Conservation (phyloP, 805 yeast species). For the Blastobotrys muscicola region DNA sequence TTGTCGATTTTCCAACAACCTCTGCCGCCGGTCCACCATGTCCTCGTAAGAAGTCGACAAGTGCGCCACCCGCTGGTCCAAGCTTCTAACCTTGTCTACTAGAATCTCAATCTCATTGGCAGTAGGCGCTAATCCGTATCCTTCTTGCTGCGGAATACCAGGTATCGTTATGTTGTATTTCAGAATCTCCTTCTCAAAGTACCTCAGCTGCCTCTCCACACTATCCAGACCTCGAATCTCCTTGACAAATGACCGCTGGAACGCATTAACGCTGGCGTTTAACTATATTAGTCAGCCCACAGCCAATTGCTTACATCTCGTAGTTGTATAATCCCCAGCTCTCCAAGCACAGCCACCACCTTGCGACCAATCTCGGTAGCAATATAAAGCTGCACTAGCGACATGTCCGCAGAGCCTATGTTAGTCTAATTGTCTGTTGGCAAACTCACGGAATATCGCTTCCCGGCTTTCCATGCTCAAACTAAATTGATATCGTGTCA, state of each 20-base stretch:
- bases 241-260: slow-evolving; percentile 81
- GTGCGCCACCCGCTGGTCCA: slow-evolving; percentile 65
- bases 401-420: slow-evolving; percentile 90
- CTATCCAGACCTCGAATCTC: slow-evolving; percentile 79
- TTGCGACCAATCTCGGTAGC: slow-evolving; percentile 85
- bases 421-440: background rate
- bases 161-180: slow-evolving; percentile 20
- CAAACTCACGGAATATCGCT: slow-evolving; percentile 19
- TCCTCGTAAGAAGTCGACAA: slow-evolving; percentile 57
- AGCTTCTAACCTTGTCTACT: slow-evolving; percentile 46
- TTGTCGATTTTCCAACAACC: slow-evolving; percentile 60
- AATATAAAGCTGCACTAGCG: slow-evolving; percentile 80
- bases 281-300: slow-evolving; percentile 23
- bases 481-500: background rate
- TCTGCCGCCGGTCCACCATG: slow-evolving; percentile 51
- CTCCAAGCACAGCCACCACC: slow-evolving; percentile 72
- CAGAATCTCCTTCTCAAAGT: slow-evolving; percentile 22
- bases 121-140: slow-evolving; percentile 18
- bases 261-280: slow-evolving; percentile 65
- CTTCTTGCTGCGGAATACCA: slow-evolving; percentile 20
- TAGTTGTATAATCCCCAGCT: slow-evolving; percentile 74
- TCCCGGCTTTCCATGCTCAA: slow-evolving; percentile 10
- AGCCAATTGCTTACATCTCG: slow-evolving; percentile 40
- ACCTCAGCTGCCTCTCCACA: slow-evolving; percentile 64
- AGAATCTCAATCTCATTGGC: slow-evolving; percentile 65